Evolutionary conservation across 352 stramenopile species (phyloP).

Genomic region (Pythium plurisporium): DNA sequence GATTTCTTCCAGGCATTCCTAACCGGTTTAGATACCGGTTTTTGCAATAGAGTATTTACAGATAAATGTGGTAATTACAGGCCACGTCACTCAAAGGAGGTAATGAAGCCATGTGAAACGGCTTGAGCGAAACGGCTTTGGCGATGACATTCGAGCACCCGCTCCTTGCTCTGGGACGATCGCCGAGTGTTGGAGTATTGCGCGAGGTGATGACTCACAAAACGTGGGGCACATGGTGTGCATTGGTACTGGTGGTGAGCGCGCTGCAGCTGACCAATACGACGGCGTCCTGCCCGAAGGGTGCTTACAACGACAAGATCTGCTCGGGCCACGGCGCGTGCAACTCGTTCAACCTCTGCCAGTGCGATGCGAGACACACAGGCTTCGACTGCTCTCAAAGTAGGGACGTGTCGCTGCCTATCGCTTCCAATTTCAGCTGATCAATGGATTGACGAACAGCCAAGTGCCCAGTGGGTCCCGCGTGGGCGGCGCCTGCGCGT

Average conservation of each 20-base stretch:
- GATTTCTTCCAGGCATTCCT: constrained; percentile 23
- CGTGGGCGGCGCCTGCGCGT: constrained; percentile 52
- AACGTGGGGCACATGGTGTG: background rate
- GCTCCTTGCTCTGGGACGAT: background rate
- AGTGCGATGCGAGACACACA: constrained; percentile 43
- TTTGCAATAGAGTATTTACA: constrained; percentile 8
- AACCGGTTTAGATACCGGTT: constrained; percentile 21
- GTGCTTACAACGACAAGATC: constrained; percentile 46
- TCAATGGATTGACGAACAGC: no score
- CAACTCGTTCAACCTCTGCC: constrained; percentile 41
- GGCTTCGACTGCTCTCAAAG: constrained; percentile 65
- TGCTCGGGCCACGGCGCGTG: constrained; percentile 56
- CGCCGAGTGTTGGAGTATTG: no score
- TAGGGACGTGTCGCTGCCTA: constrained; percentile 22
- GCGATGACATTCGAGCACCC: background rate
- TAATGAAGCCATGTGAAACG: constrained; percentile 23
- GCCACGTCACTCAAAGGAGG: background rate
- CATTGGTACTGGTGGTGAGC: background rate
- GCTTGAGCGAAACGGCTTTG: background rate
- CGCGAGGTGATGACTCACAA: no score
- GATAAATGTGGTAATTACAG: no score
- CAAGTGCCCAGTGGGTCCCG: constrained; percentile 41
- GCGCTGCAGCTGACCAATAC: background rate
- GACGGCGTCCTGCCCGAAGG: constrained; percentile 34
- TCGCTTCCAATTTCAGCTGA: no score